phyloP scores from a whole-genome alignment of 805 yeast species.

The Ogataea paraovalis region DNA sequence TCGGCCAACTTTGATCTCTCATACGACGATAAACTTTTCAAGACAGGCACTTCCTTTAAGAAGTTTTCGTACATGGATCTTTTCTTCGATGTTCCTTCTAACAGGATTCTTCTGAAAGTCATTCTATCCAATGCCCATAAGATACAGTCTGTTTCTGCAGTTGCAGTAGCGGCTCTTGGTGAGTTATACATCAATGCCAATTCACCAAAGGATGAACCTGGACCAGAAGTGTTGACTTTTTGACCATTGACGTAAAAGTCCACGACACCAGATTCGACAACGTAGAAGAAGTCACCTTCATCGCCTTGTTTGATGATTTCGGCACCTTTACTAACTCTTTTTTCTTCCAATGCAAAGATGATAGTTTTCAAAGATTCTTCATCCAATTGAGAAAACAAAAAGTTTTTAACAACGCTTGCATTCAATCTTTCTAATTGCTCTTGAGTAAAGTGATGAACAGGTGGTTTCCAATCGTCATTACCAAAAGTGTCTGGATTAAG shows the following conservation, averaged over 20 bases:
- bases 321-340: slow-evolving; percentile 51
- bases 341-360: slow-evolving; percentile 78
- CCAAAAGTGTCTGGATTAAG: slow-evolving; percentile 68
- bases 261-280: slow-evolving; percentile 79
- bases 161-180: slow-evolving; percentile 94
- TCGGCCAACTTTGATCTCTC: slow-evolving; percentile 93
- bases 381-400: slow-evolving; percentile 81
- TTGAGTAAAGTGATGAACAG: slow-evolving; percentile 56
- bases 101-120: slow-evolving; percentile 85
- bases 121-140: slow-evolving; percentile 92
- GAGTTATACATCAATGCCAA: slow-evolving; percentile 96
- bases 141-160: slow-evolving; percentile 64
- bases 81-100: slow-evolving; percentile 87
- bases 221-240: slow-evolving; percentile 69
- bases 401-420: slow-evolving; percentile 71
- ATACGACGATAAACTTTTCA: slow-evolving; percentile 65
- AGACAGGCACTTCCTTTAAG: slow-evolving; percentile 79
- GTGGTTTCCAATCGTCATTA: slow-evolving; percentile 69
- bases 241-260: slow-evolving; percentile 71
- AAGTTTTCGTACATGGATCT: slow-evolving; percentile 88
- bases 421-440: slow-evolving; percentile 68
- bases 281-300: slow-evolving; percentile 89
- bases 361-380: slow-evolving; percentile 72
- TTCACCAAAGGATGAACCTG: slow-evolving; percentile 94
- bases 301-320: slow-evolving; percentile 87